Evolutionary conservation across 345 rosid genomes (phyloP).

Genomic region (thale cress (Arabidopsis thaliana)): DNA sequence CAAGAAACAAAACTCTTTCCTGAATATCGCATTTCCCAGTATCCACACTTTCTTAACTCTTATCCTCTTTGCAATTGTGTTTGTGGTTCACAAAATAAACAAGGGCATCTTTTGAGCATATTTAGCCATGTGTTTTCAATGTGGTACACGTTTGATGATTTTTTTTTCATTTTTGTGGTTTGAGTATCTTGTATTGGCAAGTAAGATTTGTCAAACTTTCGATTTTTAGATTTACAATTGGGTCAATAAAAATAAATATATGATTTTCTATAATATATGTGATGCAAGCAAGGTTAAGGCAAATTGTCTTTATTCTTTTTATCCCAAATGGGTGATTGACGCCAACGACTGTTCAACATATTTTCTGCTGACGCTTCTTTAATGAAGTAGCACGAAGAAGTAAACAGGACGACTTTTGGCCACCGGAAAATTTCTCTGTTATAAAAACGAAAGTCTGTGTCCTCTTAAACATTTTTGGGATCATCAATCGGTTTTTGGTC

Average conservation of each 20-base stretch:
- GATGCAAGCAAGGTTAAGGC: slow-evolving; percentile 38
- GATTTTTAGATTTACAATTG: slow-evolving; percentile 16
- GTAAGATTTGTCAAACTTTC: slow-evolving; percentile 18
- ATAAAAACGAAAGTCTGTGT: slow-evolving; percentile 5
- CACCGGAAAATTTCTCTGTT: slow-evolving; percentile 15
- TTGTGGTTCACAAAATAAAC: slow-evolving; percentile 33
- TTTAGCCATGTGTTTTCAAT: slow-evolving; percentile 25
- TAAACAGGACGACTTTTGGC: slow-evolving; percentile 34
- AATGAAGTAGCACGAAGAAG: slow-evolving; percentile 24
- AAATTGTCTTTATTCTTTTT: slow-evolving; percentile 33
- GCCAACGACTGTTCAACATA: slow-evolving; percentile 43
- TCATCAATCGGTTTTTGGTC: slow-evolving; percentile 42
- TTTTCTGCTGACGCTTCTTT: slow-evolving; percentile 37
- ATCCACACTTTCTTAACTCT: slow-evolving; percentile 24
- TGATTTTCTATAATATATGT: slow-evolving; percentile 23
- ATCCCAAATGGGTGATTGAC: slow-evolving; percentile 30
- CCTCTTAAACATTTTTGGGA: slow-evolving; percentile 28
- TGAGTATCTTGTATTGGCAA: slow-evolving; percentile 23
- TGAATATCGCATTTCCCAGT: slow-evolving; percentile 9
- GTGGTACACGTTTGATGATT: slow-evolving; percentile 34
- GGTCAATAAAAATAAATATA: slow-evolving; percentile 16
- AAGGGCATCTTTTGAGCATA: slow-evolving; percentile 5
- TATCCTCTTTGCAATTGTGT: slow-evolving; percentile 30
- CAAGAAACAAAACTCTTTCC: slow-evolving; percentile 40
- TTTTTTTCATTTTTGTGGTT: slow-evolving; percentile 8